Evolutionary conservation across 148 eudicot species (phyloP), one percentile per base, ranked within the genome.

Genomic region (Polygonum aviculare): DNA sequence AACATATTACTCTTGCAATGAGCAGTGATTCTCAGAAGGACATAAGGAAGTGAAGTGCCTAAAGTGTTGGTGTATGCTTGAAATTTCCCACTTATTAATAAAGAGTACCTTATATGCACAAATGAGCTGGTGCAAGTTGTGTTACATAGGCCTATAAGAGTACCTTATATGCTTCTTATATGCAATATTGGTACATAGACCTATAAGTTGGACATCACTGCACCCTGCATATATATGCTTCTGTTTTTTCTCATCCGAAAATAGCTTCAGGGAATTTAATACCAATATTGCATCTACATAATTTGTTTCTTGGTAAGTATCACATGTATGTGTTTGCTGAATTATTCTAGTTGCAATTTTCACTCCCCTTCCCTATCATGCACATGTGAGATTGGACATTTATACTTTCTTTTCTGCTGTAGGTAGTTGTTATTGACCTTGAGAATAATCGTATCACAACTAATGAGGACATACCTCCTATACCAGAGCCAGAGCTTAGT

Each of bases 401-500:
- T 54, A 74, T 50, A 52, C 62, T 77, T 72, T 77, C 59, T 74
- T 59, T 54, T 41, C 49, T 79, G 31, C 45, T 83, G 79, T 84
- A 95, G 98, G 98, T 95, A 69, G 97, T 95, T 76, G 85, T 95
- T 83, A 96, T 95, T 77, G 98, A 95, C 79, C 97, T 95, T 82
- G 98, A 92, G 69, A 85, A 86, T 78, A 92, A 95, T 72, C 77
- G 86, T 78, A 87, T 95, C 85, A 89, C 92, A 59, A 95, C 94
- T 50, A 72, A 97, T 41, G 98, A 95, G 86, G 98, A 95, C 15
- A 95, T 95, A 82, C 98, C 98, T 80, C 86, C 93, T 75, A 80
- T 95, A 79, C 98, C 98, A 74, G 98, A 92, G 87, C 98, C 97
- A 72, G 98, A 95, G 82, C 82, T 84, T 54, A 86, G 85, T 83